Evolutionary conservation across 164 flowering plant species (phyloP), one percentile per base, ranked within the genome.

Genomic region (Nymphaea colorata): DNA sequence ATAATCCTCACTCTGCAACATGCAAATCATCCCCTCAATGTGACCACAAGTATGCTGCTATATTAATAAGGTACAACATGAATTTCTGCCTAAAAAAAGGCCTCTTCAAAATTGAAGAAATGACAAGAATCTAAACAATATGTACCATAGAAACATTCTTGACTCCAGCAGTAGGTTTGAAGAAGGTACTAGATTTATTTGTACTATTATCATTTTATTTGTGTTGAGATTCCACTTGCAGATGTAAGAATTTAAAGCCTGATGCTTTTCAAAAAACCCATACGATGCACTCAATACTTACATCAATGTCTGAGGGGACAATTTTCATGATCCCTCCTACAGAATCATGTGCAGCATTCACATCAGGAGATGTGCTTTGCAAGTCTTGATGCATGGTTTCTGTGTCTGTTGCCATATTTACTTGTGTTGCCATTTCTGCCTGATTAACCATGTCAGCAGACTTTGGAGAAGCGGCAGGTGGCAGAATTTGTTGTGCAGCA

Each of bases 291-390:
- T 25, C 36, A 16, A 66, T 62, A 76, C 96, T 82, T 81, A 90
- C 96, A 82, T 90, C 82, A 45, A 82, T 76, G 68, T 86, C 85
- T n/a, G 89, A 81, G 41, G 93, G 96, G 67, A 83, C 79, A 72
- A 90, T 86, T 77, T 80, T 87, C 82, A 77, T 82, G 71, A 88
- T 84, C 67, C 93, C 90, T 64, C 93, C 85, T 47, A 55, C 79
- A 60, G 66, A 72, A 44, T 87, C 89, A 73, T 80, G 82, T 8
- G 82, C 77, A 66, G 70, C 70, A 72, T 70, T 59, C 51, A 67
- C 65, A 41, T 73, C 72, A 45, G 65, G 61, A 65, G 25, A 81
- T 79, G 59, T 75, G 82, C 55, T 73, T 74, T 53, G 66, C 76
- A 59, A 70, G 64, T 65, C 76, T 82, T 68, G 71, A 25, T 62